Evolutionary conservation across 768 basidiomycete genomes (phyloP), one percentile per base, ranked within the genome.

Genomic region (Lentinula sp.): DNA sequence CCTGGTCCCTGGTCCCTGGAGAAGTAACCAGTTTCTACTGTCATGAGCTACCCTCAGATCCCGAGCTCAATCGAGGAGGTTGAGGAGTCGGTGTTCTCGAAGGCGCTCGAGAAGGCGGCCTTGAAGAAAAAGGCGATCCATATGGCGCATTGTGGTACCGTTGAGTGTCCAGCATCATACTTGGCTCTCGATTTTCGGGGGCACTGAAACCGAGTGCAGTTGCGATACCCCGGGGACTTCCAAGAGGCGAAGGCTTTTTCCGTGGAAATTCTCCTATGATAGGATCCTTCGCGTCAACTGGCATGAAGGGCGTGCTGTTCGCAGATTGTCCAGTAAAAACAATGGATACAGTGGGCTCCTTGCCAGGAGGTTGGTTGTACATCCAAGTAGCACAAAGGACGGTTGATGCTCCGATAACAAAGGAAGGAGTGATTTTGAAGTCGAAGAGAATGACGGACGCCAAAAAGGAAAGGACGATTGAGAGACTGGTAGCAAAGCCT

Each of bases 401-500:
- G 32, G 91, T 89, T 1, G 85, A 78, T 1, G 93, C 85, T 13
- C 96, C 96, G 35, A 95, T 78, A 64, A 97, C 69, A 74, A 99
- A 98, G 1, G 87, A 84, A 10, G 85, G 80, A 2, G 96, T 96
- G 70, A 98, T 91, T 39, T 79, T 76, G 73, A 96, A 97, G 69
- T 92, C 83, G 77, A 99, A 99, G 49, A 98, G 82, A 34, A 84
- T 84, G 64, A 98, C 93, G 49, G 89, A 92, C 1, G 95, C 93
- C 62, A 96, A 83, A 84, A 96, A 99, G 56, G 94, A 95, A 43
- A 98, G 76, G 60, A 98, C 86, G 75, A 98, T 99, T 63, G 90
- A 91, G 46, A 98, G 81, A 64, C 87, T 89, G 2, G 96, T 99
- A 4, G 96, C 96, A 68, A 99, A 99, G n/a, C 96, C 96, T 71